These are phyloP conservation scores for Fagus crenata DNA, from an alignment of 306 rosid species.

Conservation along the genomic window DNA sequence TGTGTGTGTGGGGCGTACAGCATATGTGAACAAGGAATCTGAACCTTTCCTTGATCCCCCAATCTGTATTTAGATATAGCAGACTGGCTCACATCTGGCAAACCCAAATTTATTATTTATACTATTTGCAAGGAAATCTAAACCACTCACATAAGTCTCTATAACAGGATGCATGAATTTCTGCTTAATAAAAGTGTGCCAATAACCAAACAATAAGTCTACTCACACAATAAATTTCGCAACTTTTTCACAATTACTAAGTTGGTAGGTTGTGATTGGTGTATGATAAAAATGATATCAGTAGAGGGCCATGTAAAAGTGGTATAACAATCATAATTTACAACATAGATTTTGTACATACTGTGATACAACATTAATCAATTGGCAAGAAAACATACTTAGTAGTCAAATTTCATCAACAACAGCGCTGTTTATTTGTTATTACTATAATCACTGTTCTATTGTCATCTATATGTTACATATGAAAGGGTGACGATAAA, in stretches of 20 bases:
- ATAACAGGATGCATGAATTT: neutral
- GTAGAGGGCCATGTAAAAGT: no score
- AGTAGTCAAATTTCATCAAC: neutral
- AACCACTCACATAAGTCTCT: neutral
- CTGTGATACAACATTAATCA: neutral
- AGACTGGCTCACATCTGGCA: neutral
- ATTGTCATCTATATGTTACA: slow-evolving; percentile 31
- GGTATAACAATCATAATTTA: no score
- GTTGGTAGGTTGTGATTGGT: no score
- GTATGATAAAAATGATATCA: no score
- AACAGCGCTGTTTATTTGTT: slow-evolving; percentile 18
- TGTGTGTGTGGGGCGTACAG: no score
- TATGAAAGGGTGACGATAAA: slow-evolving; percentile 21
- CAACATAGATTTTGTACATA: neutral
- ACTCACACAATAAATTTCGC: no score
- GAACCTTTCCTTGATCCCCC: no score
- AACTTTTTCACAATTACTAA: no score
- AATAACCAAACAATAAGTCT: no score
- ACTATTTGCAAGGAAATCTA: neutral
- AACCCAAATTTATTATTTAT: neutral
- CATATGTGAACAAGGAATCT: no score
- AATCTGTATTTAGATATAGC: no score
- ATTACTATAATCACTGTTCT: slow-evolving; percentile 23
- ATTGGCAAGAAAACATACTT: neutral
- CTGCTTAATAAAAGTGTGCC: neutral